Conservation (phyloP, 495 filamentous ascomycete genomes). For the Collariella sp. region DNA sequence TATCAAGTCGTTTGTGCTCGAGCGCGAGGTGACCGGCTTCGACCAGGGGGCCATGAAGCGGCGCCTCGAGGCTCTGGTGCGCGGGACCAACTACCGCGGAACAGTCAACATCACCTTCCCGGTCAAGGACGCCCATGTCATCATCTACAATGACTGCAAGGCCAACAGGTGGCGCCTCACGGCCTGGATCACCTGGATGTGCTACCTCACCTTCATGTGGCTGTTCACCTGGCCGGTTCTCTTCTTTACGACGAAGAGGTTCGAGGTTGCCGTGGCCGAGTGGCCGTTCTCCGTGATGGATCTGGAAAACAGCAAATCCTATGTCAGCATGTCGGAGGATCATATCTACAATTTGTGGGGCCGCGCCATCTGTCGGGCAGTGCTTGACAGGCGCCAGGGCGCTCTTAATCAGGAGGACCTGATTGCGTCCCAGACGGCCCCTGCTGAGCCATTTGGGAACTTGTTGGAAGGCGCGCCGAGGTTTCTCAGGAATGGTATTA, state of each 20-base stretch:
- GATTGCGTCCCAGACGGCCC: conserved; percentile 27
- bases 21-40: conserved; percentile 43
- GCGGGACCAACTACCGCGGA: conserved; percentile 54
- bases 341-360: conserved; percentile 44
- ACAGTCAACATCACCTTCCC: conserved; percentile 45
- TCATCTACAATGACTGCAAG: conserved; percentile 47
- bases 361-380: conserved; percentile 33
- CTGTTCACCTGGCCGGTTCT: conserved; percentile 56
- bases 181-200: conserved; percentile 49
- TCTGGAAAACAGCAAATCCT: conserved; percentile 27
- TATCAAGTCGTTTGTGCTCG: conserved; percentile 45
- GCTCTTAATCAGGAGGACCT: conserved; percentile 36
- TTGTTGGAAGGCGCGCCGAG: conserved; percentile 24
- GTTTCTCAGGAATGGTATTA: conserved; percentile 30
- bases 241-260: conserved; percentile 53
- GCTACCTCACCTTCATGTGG: conserved; percentile 53
- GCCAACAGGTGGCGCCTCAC: conserved; percentile 51
- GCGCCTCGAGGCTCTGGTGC: conserved; percentile 40
- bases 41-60: conserved; percentile 38
- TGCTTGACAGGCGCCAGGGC: conserved; percentile 33
- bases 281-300: conserved; percentile 41
- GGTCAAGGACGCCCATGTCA: conserved; percentile 36
- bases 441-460: conserved; percentile 20
- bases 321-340: conserved; percentile 40
- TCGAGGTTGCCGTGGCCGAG: conserved; percentile 46